These are phyloP conservation scores for Sungouiozyma ichnusensis DNA, from an alignment of 805 yeast species.

Conservation along the genomic window DNA sequence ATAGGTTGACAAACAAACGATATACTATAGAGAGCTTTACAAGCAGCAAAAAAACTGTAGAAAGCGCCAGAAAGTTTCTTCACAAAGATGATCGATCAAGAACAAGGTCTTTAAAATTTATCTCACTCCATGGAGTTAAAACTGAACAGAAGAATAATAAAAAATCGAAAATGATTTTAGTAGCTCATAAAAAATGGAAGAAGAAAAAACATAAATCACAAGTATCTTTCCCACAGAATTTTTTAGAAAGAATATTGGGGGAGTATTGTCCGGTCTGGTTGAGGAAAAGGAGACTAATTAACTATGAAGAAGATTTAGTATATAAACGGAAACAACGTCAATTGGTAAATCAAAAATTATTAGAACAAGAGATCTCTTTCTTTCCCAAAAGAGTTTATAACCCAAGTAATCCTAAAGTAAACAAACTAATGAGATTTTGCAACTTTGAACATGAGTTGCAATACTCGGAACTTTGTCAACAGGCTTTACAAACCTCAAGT, in stretches of 20 bases:
- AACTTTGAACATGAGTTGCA: slow-evolving; percentile 4
- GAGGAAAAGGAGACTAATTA: slow-evolving; percentile 2
- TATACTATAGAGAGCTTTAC: background rate
- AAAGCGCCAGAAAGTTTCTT: no score
- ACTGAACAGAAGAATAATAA: background rate
- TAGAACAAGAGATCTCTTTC: slow-evolving; percentile 2
- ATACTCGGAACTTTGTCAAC: slow-evolving; percentile 2
- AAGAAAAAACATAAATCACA: background rate
- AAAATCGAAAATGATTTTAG: background rate
- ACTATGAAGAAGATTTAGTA: background rate
- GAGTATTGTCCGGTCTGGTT: slow-evolving; percentile 6
- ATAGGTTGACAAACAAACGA: background rate
- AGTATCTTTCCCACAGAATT: background rate
- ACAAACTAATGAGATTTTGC: slow-evolving; percentile 1
- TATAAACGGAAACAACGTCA: slow-evolving; percentile 1
- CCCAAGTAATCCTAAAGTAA: slow-evolving; percentile 3
- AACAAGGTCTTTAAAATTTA: background rate
- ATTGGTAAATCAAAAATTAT: slow-evolving; percentile 1
- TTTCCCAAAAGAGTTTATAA: slow-evolving; percentile 2
- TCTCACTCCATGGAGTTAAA: background rate
- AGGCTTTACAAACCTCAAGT: background rate
- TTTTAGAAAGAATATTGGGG: slow-evolving; percentile 2
- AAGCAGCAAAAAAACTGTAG: background rate
- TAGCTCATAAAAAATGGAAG: background rate
- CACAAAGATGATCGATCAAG: background rate